A percentile compares a stretch with the other conserved stretches of the same genome.
Conservation (phyloP, 164 flowering plant species). For the Nymphaea colorata region DNA sequence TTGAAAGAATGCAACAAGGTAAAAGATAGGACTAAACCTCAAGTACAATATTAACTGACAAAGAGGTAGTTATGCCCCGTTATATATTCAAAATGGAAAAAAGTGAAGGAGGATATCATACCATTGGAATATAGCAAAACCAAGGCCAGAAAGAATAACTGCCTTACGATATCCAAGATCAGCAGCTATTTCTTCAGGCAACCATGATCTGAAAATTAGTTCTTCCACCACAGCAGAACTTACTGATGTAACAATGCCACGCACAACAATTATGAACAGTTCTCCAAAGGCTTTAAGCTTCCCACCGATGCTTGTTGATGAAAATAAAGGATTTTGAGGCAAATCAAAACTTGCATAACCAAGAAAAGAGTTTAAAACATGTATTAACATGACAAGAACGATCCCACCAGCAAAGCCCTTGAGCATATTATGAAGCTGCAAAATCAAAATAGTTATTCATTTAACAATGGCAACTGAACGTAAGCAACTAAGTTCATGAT, state of each 20-base stretch:
- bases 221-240: slow-evolving; percentile 64
- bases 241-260: slow-evolving; percentile 51
- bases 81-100: too few species aligned
- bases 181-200: slow-evolving; percentile 68
- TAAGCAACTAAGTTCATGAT: too few species aligned
- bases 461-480: too few species aligned
- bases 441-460: not conserved
- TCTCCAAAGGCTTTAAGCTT: slow-evolving; percentile 37
- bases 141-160: slow-evolving; percentile 69
- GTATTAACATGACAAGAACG: slow-evolving; percentile 46
- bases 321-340: slow-evolving; percentile 28
- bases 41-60: not conserved
- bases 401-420: slow-evolving; percentile 61
- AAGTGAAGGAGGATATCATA: slow-evolving; percentile 9
- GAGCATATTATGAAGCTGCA: slow-evolving; percentile 51
- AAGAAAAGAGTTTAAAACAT: slow-evolving; percentile 38
- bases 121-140: slow-evolving; percentile 73
- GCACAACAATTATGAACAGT: slow-evolving; percentile 30
- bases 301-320: slow-evolving; percentile 19
- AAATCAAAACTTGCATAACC: slow-evolving; percentile 48
- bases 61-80: too few species aligned
- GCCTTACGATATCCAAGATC: slow-evolving; percentile 74
- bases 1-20: too few species aligned
- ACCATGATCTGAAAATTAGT: slow-evolving; percentile 85
- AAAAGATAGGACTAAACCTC: too few species aligned